Conservation (phyloP, 495 filamentous ascomycete genomes). For the Tuber aestivum region DNA sequence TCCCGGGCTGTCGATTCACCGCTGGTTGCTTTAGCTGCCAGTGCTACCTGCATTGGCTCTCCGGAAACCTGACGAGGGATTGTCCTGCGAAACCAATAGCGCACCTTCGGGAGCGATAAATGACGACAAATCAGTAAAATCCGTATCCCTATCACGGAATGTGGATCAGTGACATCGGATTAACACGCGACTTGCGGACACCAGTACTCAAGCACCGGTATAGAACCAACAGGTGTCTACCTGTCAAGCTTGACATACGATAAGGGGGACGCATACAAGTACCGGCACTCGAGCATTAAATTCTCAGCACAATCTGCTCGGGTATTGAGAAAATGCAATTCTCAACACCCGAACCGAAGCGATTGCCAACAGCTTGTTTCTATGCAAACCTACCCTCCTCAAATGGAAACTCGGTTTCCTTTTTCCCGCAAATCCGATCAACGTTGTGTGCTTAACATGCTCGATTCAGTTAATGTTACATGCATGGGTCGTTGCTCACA, state of each 20-base stretch:
- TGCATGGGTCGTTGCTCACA: conserved; percentile 13
- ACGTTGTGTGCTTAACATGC: background rate
- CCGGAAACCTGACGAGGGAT: background rate
- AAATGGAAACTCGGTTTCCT: background rate
- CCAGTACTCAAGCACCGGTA: background rate
- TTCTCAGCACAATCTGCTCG: background rate
- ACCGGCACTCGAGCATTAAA: background rate
- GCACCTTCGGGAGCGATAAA: background rate
- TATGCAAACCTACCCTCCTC: background rate
- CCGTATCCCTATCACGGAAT: background rate
- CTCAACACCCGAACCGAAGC: background rate
- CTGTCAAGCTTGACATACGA: background rate
- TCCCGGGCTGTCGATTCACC: background rate
- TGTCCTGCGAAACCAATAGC: background rate
- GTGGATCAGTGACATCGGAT: background rate
- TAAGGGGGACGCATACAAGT: background rate
- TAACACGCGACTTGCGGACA: background rate
- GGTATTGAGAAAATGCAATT: background rate
- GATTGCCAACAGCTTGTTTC: background rate
- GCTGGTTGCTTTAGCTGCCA: background rate
- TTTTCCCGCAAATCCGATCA: background rate
- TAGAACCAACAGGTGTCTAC: background rate
- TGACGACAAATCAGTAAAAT: background rate
- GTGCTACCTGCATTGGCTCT: background rate
- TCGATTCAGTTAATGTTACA: background rate